Percentiles rank a stretch among this genome's conserved stretches.
Evolutionary conservation across 2,329 filamentous ascomycete genomes (phyloP).

Genomic region (Fusarium hostae): DNA sequence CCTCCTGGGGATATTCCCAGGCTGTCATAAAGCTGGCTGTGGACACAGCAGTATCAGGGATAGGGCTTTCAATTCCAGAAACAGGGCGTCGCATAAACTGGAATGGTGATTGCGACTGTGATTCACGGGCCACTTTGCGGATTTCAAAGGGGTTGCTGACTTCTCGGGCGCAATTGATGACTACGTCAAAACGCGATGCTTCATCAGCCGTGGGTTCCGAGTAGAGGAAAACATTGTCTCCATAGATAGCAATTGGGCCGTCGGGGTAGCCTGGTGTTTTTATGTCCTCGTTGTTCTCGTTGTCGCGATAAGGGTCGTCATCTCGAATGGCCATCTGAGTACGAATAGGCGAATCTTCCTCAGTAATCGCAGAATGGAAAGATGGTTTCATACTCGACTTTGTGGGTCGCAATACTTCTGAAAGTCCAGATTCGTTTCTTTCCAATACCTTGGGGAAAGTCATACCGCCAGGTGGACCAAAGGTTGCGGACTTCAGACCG

Average conservation of each 20-base stretch:
- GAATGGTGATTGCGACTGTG: conserved; percentile 46
- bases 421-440: conserved; percentile 70
- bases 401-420: conserved; percentile 65
- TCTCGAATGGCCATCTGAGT: conserved; percentile 71
- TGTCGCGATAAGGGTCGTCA: conserved; percentile 69
- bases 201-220: conserved; percentile 83
- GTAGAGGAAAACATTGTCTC: conserved; percentile 81
- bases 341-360: conserved; percentile 68
- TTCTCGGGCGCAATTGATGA: conserved; percentile 86
- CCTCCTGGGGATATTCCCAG: conserved; percentile 64
- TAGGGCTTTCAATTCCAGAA: conserved; percentile 54
- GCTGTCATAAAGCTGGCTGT: conserved; percentile 69
- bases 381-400: conserved; percentile 53
- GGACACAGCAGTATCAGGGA: conserved; percentile 66
- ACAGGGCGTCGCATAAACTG: conserved; percentile 45
- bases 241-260: conserved; percentile 84
- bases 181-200: conserved; percentile 80
- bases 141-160: conserved; percentile 78
- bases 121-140: conserved; percentile 42
- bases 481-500: conserved; percentile 67
- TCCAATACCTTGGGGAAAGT: conserved; percentile 70
- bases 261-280: conserved; percentile 86
- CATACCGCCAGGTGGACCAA: conserved; percentile 72
- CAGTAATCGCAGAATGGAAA: conserved; percentile 59
- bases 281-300: conserved; percentile 79